Evolutionary conservation across 164 flowering plant species (phyloP).

Genomic region (Nymphaea thermarum): DNA sequence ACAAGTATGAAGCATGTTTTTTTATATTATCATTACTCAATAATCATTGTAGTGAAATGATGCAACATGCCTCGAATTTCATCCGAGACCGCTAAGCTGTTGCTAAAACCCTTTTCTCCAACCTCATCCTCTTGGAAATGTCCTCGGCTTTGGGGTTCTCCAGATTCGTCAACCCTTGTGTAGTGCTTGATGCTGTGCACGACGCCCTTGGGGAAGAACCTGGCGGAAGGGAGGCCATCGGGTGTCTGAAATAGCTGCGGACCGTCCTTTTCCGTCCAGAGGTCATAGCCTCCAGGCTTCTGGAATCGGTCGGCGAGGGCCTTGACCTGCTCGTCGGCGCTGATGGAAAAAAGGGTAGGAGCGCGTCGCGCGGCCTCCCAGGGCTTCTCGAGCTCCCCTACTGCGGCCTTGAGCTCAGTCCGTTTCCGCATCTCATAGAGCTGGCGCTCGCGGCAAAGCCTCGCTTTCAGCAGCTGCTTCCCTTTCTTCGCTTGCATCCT

Average conservation of each 20-base stretch:
- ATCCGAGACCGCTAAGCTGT: background rate
- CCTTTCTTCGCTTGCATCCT: slow-evolving; percentile 80
- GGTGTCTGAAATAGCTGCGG: slow-evolving; percentile 52
- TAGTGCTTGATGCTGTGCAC: slow-evolving; percentile 75
- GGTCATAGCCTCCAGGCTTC: slow-evolving; percentile 69
- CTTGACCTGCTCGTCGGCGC: slow-evolving; percentile 77
- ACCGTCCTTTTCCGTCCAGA: slow-evolving; percentile 81
- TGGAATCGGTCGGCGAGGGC: slow-evolving; percentile 79
- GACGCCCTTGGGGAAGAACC: slow-evolving; percentile 84
- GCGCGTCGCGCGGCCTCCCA: slow-evolving; percentile 71
- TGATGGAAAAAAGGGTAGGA: slow-evolving; percentile 54
- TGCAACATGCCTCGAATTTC: background rate
- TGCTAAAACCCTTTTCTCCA: background rate
- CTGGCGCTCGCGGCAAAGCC: slow-evolving; percentile 69
- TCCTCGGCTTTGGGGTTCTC: background rate
- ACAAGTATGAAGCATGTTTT: too few relatives aligned
- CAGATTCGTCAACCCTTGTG: slow-evolving; percentile 10
- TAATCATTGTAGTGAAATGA: too few relatives aligned
- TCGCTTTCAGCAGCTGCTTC: slow-evolving; percentile 78
- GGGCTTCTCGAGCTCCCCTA: slow-evolving; percentile 78
- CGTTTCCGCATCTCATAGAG: slow-evolving; percentile 88
- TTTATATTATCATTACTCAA: too few relatives aligned
- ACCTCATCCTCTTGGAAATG: background rate
- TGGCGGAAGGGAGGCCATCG: slow-evolving; percentile 47
- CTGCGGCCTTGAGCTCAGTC: slow-evolving; percentile 79